Evolutionary conservation across 768 basidiomycete genomes (phyloP), one percentile per base, ranked within the genome.

Genomic region (Boletus edulis): DNA sequence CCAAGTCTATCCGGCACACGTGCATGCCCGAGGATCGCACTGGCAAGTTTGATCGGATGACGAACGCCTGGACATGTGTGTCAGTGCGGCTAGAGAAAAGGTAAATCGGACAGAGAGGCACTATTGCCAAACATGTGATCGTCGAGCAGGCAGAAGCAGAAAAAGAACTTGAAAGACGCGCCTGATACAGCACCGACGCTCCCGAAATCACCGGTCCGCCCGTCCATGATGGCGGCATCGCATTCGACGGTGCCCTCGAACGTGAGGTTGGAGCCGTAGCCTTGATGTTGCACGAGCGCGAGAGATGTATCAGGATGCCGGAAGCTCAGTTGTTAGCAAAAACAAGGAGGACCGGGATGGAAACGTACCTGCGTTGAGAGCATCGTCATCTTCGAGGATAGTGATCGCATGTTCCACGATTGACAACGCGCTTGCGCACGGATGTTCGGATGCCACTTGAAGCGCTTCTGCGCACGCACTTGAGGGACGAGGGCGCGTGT

Each of bases 181-280:
- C 89, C 87, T 67, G 85, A 76, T 29, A 88, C 76, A 4, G 90
- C 91, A 42, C 87, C 91, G 17, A 86, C 80, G 59, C 85, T 83
- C 27, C 89, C 91, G 65, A 88, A 93, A n/a, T 72, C 68, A 20
- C 69, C 64, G 0, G 69, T 67, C 42, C 64, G 67, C 22, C 80
- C 79, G 20, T 75, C 72, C 84, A 90, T 89, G 52, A 92, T 74
- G 13, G 87, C 79, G 9, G 91, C 90, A 61, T 93, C 91, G 61
- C 91, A 92, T 71, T 93, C 91, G 17, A 91, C 89, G 3, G 73
- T 74, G 14, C 91, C 89, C n/a, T 81, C 75, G 4, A 85, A 58
- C 0, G 88, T 91, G 44, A 93, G 73, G 67, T 92, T 93, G 2
- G 91, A 89, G 5, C 91, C 90, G 56, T 79, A 82, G 1, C 90